These are phyloP conservation scores for Saprolegnia diclina DNA, from an alignment of 352 stramenopile genomes.

Conservation along the genomic window DNA sequence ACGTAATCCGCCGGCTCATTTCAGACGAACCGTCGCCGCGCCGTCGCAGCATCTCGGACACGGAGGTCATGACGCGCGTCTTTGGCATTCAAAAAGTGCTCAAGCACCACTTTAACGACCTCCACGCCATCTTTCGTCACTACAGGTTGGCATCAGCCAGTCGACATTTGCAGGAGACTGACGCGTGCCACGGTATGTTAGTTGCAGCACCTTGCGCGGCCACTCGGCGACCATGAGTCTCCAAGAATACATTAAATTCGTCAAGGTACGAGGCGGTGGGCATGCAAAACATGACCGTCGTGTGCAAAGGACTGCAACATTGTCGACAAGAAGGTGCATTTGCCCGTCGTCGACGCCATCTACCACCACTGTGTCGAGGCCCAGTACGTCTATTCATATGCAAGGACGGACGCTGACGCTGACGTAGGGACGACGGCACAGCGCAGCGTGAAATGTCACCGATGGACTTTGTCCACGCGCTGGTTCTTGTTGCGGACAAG, in stretches of 20 bases:
- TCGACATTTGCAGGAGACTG: too few species aligned
- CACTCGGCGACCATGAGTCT: constrained; percentile 70
- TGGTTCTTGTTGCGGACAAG: constrained; percentile 49
- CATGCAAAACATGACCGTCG: neutral
- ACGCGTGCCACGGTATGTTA: constrained; percentile 25
- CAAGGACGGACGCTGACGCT: neutral
- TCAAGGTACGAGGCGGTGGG: constrained; percentile 34
- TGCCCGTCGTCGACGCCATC: constrained; percentile 39
- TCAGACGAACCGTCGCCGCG: constrained; percentile 38
- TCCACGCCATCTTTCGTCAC: constrained; percentile 80
- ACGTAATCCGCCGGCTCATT: constrained; percentile 53
- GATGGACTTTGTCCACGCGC: constrained; percentile 56
- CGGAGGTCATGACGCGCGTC: constrained; percentile 40
- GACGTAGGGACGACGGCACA: neutral
- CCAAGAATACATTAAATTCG: constrained; percentile 66
- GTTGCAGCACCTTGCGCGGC: constrained; percentile 50
- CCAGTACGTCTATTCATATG: neutral
- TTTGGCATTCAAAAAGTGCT: constrained; percentile 51
- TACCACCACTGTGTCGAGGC: constrained; percentile 30
- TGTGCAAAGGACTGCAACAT: constrained; percentile 40
- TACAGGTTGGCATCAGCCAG: too few species aligned
- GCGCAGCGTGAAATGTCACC: constrained; percentile 45
- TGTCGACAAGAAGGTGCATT: constrained; percentile 43
- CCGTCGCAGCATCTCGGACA: constrained; percentile 6
- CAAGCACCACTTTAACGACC: constrained; percentile 59